These are phyloP conservation scores for Gelatoporia subvermispora DNA, from an alignment of 768 basidiomycete species.

Conservation along the genomic window DNA sequence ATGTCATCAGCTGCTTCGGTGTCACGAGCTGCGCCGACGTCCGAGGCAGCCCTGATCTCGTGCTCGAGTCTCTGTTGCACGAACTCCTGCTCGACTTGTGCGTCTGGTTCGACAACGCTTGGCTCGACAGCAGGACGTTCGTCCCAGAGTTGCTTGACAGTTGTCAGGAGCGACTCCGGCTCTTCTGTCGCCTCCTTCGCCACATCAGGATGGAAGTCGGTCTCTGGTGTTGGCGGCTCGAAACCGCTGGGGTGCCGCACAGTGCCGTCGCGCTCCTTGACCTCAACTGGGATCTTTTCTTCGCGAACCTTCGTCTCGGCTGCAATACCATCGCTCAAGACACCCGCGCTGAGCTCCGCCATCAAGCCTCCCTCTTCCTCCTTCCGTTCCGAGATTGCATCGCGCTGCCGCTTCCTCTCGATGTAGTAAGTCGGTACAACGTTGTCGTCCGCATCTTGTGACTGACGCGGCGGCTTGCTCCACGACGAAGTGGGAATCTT, in stretches of 20 bases:
- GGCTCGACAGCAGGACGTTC: slow-evolving; percentile 11
- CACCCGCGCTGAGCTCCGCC: slow-evolving; percentile 25
- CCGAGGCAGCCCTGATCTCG: background rate
- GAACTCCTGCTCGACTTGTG: slow-evolving; percentile 10
- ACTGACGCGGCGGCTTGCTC: slow-evolving; percentile 20
- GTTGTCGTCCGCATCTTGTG: slow-evolving; percentile 24
- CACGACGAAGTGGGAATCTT: slow-evolving; percentile 18
- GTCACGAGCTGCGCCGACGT: background rate
- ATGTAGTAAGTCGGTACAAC: slow-evolving; percentile 24
- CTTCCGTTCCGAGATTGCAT: slow-evolving; percentile 22
- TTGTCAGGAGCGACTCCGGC: slow-evolving; percentile 10
- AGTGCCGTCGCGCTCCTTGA: slow-evolving; percentile 31
- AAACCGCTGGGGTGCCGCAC: slow-evolving; percentile 39
- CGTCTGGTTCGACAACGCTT: background rate
- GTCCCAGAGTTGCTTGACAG: slow-evolving; percentile 23
- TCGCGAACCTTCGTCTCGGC: slow-evolving; percentile 19
- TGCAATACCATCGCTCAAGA: slow-evolving; percentile 24
- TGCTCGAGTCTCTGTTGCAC: slow-evolving; percentile 1
- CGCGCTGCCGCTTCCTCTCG: slow-evolving; percentile 23
- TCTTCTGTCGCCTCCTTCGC: slow-evolving; percentile 17
- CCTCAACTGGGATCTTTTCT: slow-evolving; percentile 41
- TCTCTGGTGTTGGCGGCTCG: slow-evolving; percentile 37
- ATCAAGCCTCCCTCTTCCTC: slow-evolving; percentile 23
- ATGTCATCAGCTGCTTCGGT: too few relatives aligned
- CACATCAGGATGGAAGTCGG: slow-evolving; percentile 28